A percentile compares a stretch with the other conserved stretches of the same genome.
phyloP scores from a whole-genome alignment of 2,329 filamentous ascomycete species.

The Penicillium sp. region DNA sequence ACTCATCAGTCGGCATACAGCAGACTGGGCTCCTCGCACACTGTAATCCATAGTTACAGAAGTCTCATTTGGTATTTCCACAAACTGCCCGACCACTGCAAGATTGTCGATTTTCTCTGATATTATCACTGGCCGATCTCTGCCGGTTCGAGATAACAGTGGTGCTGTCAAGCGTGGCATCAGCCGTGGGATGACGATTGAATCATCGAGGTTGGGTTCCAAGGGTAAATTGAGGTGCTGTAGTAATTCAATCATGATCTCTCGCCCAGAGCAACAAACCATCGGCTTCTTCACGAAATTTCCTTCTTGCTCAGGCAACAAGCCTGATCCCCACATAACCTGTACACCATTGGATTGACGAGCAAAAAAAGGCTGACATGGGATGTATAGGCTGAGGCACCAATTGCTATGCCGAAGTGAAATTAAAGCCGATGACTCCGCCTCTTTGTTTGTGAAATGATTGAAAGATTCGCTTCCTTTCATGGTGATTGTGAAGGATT shows the following conservation, averaged over 20 bases:
- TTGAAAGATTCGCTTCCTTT: slow-evolving; percentile 34
- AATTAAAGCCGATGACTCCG: slow-evolving; percentile 40
- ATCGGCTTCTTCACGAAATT: slow-evolving; percentile 45
- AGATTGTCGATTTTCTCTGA: slow-evolving; percentile 41
- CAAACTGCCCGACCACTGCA: slow-evolving; percentile 43
- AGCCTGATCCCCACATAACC: slow-evolving; percentile 46
- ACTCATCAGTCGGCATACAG: slow-evolving; percentile 23
- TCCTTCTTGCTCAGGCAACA: slow-evolving; percentile 40
- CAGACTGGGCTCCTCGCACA: slow-evolving; percentile 23
- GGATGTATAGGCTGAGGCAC: slow-evolving; percentile 45
- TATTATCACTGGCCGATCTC: slow-evolving; percentile 44
- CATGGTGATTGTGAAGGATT: slow-evolving; percentile 47
- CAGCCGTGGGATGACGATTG: slow-evolving; percentile 41
- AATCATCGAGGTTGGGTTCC: slow-evolving; percentile 28
- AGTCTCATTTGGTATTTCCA: slow-evolving; percentile 19
- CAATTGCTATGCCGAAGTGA: slow-evolving; percentile 44
- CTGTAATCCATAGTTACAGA: slow-evolving; percentile 19
- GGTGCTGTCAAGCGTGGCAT: slow-evolving; percentile 45
- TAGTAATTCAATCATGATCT: slow-evolving; percentile 45
- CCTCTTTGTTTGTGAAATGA: slow-evolving; percentile 25
- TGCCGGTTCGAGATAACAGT: slow-evolving; percentile 37
- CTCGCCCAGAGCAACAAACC: slow-evolving; percentile 42
- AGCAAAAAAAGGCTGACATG: slow-evolving; percentile 46
- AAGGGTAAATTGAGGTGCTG: slow-evolving; percentile 41
- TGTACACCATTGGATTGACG: slow-evolving; percentile 37